Evolutionary conservation across 495 filamentous ascomycete species (phyloP).

Genomic region (Apiosordaria backusii): DNA sequence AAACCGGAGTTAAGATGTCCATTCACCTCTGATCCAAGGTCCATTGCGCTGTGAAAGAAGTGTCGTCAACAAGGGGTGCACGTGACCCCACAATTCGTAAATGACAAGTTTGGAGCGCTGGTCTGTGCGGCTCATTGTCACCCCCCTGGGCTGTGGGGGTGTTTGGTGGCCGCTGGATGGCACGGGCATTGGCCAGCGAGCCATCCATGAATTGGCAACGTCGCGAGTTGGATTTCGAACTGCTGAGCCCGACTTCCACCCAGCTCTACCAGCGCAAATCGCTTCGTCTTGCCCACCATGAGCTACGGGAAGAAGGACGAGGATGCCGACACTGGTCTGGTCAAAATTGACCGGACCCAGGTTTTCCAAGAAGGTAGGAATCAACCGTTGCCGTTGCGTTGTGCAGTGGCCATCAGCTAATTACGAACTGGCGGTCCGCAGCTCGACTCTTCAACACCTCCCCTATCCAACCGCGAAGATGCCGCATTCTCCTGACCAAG

Average conservation of each 20-base stretch:
- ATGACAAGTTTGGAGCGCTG: not conserved
- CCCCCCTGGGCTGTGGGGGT: slow-evolving; percentile 15
- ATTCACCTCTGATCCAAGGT: too few species aligned
- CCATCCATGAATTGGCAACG: slow-evolving; percentile 34
- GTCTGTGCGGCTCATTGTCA: slow-evolving; percentile 10
- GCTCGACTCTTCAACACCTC: slow-evolving; percentile 97
- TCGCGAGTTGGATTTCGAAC: slow-evolving; percentile 34
- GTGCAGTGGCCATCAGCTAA: slow-evolving; percentile 14
- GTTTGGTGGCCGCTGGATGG: slow-evolving; percentile 13
- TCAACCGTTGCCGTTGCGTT: not conserved
- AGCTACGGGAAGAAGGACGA: slow-evolving; percentile 98
- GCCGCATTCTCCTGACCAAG: slow-evolving; percentile 93
- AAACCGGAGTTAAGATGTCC: too few species aligned
- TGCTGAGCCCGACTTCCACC: slow-evolving; percentile 19
- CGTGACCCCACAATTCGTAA: slow-evolving; percentile 2
- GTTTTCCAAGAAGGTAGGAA: slow-evolving; percentile 96
- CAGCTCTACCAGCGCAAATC: slow-evolving; percentile 23
- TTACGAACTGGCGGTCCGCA: slow-evolving; percentile 38
- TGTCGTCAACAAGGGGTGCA: not conserved
- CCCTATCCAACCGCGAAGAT: slow-evolving; percentile 90
- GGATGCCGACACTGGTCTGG: slow-evolving; percentile 85
- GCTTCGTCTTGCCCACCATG: slow-evolving; percentile 56
- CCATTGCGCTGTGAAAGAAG: too few species aligned
- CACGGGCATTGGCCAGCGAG: slow-evolving; percentile 9
- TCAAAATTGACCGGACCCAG: slow-evolving; percentile 95